Percentiles rank a stretch among this genome's conserved stretches.
Conservation (phyloP, 139 green algal species). For the Haematococcus sp. region DNA sequence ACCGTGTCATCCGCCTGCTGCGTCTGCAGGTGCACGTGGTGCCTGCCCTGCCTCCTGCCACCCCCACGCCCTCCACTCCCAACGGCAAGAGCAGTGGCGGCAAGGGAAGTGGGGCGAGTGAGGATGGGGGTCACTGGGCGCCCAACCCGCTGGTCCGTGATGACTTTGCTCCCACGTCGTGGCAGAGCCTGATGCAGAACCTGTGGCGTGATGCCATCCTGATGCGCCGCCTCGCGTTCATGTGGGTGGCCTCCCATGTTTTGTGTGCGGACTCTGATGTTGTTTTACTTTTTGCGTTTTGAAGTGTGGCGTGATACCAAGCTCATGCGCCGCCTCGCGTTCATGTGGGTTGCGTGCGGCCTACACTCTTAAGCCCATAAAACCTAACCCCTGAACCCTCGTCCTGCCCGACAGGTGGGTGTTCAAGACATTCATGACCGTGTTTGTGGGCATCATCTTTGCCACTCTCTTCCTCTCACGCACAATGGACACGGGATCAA, state of each 20-base stretch:
- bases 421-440: constrained; percentile 25
- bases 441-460: constrained; percentile 15
- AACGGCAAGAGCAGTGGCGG: too few relatives aligned
- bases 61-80: too few relatives aligned
- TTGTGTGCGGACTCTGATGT: too few relatives aligned
- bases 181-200: neutral
- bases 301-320: constrained; percentile 28
- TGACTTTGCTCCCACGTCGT: neutral
- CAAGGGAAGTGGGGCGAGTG: too few relatives aligned
- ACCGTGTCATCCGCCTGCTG: too few relatives aligned
- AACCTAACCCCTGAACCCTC: neutral
- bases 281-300: too few relatives aligned
- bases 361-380: neutral
- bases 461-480: neutral
- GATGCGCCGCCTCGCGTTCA: constrained; percentile 48
- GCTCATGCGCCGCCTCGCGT: constrained; percentile 50
- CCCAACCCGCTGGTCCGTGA: too few relatives aligned
- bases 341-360: constrained; percentile 29
- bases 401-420: neutral
- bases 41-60: too few relatives aligned
- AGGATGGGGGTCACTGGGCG: neutral
- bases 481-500: neutral
- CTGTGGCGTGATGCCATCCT: constrained; percentile 37
- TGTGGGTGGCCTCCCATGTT: constrained; percentile 24
- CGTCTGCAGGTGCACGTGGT: too few relatives aligned